Percentiles rank a stretch among this genome's conserved stretches.
Evolutionary conservation across 2,329 filamentous ascomycete species (phyloP).

Genomic region (Botrytis elliptica): DNA sequence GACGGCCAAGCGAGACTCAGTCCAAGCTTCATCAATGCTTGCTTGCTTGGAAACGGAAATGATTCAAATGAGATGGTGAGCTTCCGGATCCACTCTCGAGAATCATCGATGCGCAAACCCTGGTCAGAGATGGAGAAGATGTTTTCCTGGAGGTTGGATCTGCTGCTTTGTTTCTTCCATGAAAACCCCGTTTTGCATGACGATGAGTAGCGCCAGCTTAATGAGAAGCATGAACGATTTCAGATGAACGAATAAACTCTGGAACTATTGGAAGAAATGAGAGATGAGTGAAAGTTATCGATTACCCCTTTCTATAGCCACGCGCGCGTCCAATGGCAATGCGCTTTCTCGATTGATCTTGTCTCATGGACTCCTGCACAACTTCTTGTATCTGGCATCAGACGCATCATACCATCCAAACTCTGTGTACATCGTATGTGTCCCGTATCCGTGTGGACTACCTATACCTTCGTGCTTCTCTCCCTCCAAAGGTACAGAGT

Average conservation of each 20-base stretch:
- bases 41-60: background rate
- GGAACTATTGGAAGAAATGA: slow-evolving; percentile 1
- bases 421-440: background rate
- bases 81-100: slow-evolving; percentile 14
- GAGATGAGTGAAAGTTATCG: background rate
- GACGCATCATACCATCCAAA: background rate
- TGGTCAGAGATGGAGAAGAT: slow-evolving; percentile 16
- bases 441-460: background rate
- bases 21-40: slow-evolving; percentile 15
- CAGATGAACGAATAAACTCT: background rate
- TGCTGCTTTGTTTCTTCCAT: background rate
- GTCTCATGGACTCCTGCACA: background rate
- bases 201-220: slow-evolving; percentile 8
- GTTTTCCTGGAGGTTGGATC: slow-evolving; percentile 14
- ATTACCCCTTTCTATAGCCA: slow-evolving; percentile 14
- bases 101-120: slow-evolving; percentile 7
- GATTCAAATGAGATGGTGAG: slow-evolving; percentile 9
- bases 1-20: slow-evolving; percentile 9
- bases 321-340: background rate
- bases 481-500: too few relatives aligned
- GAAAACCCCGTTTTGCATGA: slow-evolving; percentile 2
- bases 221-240: slow-evolving; percentile 5
- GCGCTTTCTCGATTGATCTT: background rate
- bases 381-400: background rate
- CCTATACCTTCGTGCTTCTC: background rate